Evolutionary conservation across 805 yeast genomes (phyloP).

Genomic region (Spathaspora sp.): DNA sequence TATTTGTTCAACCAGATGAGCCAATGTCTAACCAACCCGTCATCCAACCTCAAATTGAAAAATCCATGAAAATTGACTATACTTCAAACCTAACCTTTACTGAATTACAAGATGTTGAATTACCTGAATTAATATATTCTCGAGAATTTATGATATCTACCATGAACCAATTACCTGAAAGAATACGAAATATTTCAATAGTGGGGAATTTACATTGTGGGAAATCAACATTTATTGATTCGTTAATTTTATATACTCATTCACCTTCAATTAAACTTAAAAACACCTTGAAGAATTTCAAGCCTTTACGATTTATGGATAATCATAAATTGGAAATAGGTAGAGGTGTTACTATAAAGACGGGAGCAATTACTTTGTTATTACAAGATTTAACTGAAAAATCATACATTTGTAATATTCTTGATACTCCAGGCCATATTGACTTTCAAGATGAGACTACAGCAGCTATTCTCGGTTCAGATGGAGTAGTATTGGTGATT

Average conservation of each 20-base stretch:
- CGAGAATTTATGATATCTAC: constrained; percentile 57
- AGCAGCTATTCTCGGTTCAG: constrained; percentile 54
- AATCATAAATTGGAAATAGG: constrained; percentile 64
- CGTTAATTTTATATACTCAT: constrained; percentile 67
- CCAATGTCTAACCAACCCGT: constrained; percentile 14
- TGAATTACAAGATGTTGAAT: constrained; percentile 25
- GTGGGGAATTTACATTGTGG: constrained; percentile 86
- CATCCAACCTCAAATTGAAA: constrained; percentile 22
- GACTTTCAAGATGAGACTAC: constrained; percentile 77
- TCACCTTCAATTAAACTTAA: constrained; percentile 18
- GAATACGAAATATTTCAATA: constrained; percentile 69
- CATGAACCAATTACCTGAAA: constrained; percentile 49
- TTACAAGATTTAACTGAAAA: constrained; percentile 47
- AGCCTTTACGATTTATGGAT: constrained; percentile 65
- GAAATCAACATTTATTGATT: constrained; percentile 74
- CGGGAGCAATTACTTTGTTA: constrained; percentile 60
- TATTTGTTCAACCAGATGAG: constrained; percentile 18
- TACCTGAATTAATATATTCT: constrained; percentile 62
- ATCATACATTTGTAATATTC: constrained; percentile 56
- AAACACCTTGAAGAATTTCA: constrained; percentile 32
- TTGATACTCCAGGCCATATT: constrained; percentile 92
- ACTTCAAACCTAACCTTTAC: constrained; percentile 14
- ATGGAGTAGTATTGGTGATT: constrained; percentile 66
- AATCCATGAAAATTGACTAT: constrained; percentile 15
- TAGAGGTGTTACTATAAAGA: constrained; percentile 65